These are phyloP conservation scores for Aspergillus taichungensis DNA, from an alignment of 495 filamentous ascomycete genomes.

Conservation along the genomic window DNA sequence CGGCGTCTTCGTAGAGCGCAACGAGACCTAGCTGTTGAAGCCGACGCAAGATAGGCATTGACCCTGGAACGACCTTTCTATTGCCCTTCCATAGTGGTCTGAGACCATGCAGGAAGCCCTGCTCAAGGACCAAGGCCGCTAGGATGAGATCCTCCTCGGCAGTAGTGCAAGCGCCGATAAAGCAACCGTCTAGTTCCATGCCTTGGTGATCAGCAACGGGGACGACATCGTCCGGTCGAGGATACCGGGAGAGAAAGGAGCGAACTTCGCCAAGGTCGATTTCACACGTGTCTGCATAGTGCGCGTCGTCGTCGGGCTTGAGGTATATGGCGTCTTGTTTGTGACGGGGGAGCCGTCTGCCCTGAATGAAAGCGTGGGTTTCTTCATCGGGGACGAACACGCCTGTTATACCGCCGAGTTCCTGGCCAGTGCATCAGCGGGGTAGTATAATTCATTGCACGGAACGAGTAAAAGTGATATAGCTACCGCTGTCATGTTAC, in stretches of 20 bases:
- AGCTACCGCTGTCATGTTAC: conserved; percentile 41
- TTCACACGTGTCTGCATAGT: conserved; percentile 25
- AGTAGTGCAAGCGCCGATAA: conserved; percentile 44
- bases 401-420: conserved; percentile 39
- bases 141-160: conserved; percentile 39
- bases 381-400: conserved; percentile 32
- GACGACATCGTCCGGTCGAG: conserved; percentile 39
- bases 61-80: conserved; percentile 33
- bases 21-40: conserved; percentile 25
- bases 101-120: conserved; percentile 22
- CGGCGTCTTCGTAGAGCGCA: conserved; percentile 31
- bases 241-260: conserved; percentile 31
- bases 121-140: conserved; percentile 29
- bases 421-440: conserved; percentile 12
- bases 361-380: conserved; percentile 24
- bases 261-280: conserved; percentile 32
- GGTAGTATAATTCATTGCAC: background rate
- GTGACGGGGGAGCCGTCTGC: conserved; percentile 20
- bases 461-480: background rate
- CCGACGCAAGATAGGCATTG: conserved; percentile 24
- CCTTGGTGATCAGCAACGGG: conserved; percentile 22
- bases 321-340: conserved; percentile 26
- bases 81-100: conserved; percentile 22
- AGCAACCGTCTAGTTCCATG: conserved; percentile 33
- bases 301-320: conserved; percentile 27